Evolutionary conservation across 257 asterid species (phyloP).

Genomic region (Solanum sitiens): DNA sequence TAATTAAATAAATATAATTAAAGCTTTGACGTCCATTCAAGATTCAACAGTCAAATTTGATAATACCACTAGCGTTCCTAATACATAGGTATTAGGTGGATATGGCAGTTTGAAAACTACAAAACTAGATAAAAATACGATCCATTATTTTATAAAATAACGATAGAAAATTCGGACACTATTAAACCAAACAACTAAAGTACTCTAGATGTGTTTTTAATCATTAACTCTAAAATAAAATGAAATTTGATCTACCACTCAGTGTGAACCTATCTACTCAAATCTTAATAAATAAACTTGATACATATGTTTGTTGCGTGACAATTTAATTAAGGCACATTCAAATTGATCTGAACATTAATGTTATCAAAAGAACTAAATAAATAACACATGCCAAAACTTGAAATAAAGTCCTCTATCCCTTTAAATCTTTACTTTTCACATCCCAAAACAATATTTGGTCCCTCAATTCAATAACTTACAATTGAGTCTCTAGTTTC

Average conservation of each 20-base stretch:
- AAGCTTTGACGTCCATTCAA: background rate
- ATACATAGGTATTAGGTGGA: background rate
- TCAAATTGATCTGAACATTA: background rate
- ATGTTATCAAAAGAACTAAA: background rate
- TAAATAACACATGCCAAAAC: background rate
- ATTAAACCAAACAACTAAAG: too few species aligned
- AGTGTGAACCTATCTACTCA: background rate
- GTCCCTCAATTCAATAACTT: background rate
- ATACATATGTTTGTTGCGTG: background rate
- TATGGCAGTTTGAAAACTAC: background rate
- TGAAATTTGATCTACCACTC: background rate
- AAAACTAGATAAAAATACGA: background rate
- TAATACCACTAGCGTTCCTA: background rate
- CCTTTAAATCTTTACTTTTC: background rate
- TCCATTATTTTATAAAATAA: background rate
- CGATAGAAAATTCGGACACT: too few species aligned
- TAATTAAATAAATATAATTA: too few species aligned
- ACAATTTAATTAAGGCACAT: background rate
- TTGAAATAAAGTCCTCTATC: background rate
- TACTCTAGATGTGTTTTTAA: too few species aligned
- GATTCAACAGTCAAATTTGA: background rate
- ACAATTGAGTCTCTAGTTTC: background rate
- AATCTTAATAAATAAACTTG: background rate
- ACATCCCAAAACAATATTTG: background rate
- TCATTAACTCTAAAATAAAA: too few species aligned